Evolutionary conservation across 169 alveolate genomes (phyloP).

Genomic region (Cryptosporidium sp.): DNA sequence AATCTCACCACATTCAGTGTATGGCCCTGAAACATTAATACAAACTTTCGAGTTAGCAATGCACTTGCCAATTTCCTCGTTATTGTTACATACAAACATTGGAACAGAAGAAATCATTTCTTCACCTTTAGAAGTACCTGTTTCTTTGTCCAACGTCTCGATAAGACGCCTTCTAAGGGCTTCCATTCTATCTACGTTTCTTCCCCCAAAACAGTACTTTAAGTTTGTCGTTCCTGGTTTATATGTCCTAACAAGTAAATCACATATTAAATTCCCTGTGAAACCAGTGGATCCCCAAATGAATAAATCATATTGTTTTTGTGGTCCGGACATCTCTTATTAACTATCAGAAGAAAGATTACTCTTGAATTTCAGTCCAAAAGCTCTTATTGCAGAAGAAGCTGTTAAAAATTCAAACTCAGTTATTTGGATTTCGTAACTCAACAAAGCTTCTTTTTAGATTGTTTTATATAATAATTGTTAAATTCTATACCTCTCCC

Average conservation of each 20-base stretch:
- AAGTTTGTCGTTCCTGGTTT: slow-evolving; percentile 61
- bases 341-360: not conserved
- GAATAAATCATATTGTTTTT: slow-evolving; percentile 69
- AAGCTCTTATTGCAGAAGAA: not conserved
- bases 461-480: not conserved
- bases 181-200: slow-evolving; percentile 59
- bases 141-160: slow-evolving; percentile 46
- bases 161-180: slow-evolving; percentile 38
- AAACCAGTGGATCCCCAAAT: slow-evolving; percentile 75
- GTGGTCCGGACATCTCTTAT: slow-evolving; percentile 41
- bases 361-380: not conserved
- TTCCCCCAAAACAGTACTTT: slow-evolving; percentile 70
- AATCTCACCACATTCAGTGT: slow-evolving; percentile 50
- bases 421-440: not conserved
- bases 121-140: slow-evolving; percentile 30
- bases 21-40: slow-evolving; percentile 42
- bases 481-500: not conserved
- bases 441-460: not conserved
- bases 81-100: slow-evolving; percentile 58
- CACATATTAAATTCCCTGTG: slow-evolving; percentile 57
- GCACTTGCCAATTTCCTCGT: slow-evolving; percentile 50
- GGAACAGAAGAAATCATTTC: slow-evolving; percentile 68
- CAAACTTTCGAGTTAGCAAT: slow-evolving; percentile 66
- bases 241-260: slow-evolving; percentile 45
- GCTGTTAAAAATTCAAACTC: not conserved